These are phyloP conservation scores for Debaryomyces subglobosus DNA, from an alignment of 1,139 yeast species.

Conservation along the genomic window DNA sequence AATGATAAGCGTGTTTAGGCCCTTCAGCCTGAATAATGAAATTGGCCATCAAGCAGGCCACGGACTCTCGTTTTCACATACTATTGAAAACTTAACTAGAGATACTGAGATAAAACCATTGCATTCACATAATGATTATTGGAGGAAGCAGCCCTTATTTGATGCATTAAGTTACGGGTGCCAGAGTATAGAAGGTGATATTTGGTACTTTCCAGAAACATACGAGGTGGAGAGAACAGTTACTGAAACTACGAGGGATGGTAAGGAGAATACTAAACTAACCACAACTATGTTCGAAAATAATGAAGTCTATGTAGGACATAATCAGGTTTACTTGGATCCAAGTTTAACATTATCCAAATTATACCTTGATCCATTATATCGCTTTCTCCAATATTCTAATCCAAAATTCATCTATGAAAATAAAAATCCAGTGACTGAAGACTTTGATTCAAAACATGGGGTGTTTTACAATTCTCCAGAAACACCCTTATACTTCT, in stretches of 20 bases:
- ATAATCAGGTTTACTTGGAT: conserved; percentile 52
- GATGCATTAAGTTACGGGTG: conserved; percentile 65
- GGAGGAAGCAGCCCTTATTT: conserved; percentile 63
- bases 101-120: conserved; percentile 55
- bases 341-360: conserved; percentile 47
- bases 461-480: conserved; percentile 45
- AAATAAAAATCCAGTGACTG: conserved; percentile 18
- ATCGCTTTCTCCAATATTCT: conserved; percentile 48
- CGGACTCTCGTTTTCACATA: conserved; percentile 10
- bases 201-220: conserved; percentile 53
- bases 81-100: conserved; percentile 44
- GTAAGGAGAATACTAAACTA: conserved; percentile 16
- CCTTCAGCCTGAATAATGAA: conserved; percentile 3
- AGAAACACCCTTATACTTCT: conserved; percentile 40
- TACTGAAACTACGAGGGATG: conserved; percentile 21
- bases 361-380: conserved; percentile 59
- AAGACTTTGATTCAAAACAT: conserved; percentile 21
- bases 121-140: conserved; percentile 79
- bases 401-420: conserved; percentile 31
- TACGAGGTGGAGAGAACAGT: conserved; percentile 28
- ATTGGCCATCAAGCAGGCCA: not conserved
- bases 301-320: conserved; percentile 65
- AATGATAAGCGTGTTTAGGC: conserved; percentile 12
- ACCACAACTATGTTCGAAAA: conserved; percentile 27
- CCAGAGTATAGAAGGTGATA: conserved; percentile 70